Evolutionary conservation across 192 early-diverging fungal species (phyloP), one percentile per base, ranked within the genome.

Genomic region (Spizellomyces punctatus): DNA sequence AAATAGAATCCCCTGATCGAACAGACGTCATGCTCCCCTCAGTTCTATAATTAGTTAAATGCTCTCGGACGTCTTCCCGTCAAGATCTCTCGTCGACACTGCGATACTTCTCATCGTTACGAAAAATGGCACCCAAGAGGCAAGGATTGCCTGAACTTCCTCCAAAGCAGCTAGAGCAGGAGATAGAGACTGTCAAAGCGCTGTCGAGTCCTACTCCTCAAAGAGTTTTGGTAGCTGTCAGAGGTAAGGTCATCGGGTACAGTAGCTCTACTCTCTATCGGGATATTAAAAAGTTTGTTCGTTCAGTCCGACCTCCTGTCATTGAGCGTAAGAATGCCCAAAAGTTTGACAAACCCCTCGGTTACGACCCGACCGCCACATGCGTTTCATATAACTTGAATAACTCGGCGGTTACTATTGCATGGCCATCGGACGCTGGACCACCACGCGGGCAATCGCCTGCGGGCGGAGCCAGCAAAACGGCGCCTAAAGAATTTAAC

Each of bases 401-500:
- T 16, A 63, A 46, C 10, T 72, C 71, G 6, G 64, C 60, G 10
- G 61, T 72, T 22, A 65, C 61, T 2, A 72, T 72, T 46, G 60
- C 45, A 63, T 72, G 71, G 71, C 71, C 71, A 44, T 16, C 41
- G 12, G 10, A 21, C 8, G 46, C 10, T 5, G 19, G 52, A 14
- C 27, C 27, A 36, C 27, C 27, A 36, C 19, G 43, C 6, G 45
- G 57, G 22, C 50, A 22, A 22, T 64, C 49, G n/a, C 61, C 63
- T n/a, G 63, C 62, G 9, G 9, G 17, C 9, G 62, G 62, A 19
- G 63, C 47, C 21, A 56, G 21, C 8, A 17, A 64, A 54, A 56
- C 71, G 1, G 49, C 46, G 21, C 71, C 71, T 14, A 72, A 65
- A 44, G 61, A 72, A 22, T 83, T 80, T 57, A 74, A 76, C 27